Base-by-base conservation (phyloP, 768 basidiomycete species). In the Rhodotorula taiwanensis region DNA sequence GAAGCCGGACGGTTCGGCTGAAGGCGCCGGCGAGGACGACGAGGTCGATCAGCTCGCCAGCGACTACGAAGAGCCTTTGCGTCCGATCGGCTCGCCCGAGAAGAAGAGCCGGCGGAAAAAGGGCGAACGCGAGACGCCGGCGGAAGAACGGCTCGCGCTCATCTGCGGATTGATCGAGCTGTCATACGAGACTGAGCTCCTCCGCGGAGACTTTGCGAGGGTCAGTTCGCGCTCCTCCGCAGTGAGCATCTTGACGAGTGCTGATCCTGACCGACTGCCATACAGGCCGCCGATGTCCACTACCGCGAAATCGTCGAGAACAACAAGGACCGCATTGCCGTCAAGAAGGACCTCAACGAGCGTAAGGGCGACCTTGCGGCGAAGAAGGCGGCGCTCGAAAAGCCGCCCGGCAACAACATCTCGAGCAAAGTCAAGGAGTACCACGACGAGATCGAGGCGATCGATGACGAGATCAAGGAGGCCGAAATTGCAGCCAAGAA, bases 111-210 rank as follows among this genome's bases (percentile, higher is more conserved):
- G 42, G 27, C 36, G 58, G 50, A 50, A 27, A 20, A 58, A 47
- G 58, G 42, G 42, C 50, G 50, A 54, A 30, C 27, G 60, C 14
- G 52, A 61, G 48, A 49, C 53, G 47, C 25, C 48, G 2, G 53
- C 47, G 28, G 60, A 62, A 31, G 54, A 62, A 33, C 41, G 54
- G 30, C 48, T 62, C 25, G 54, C 60, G 20, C 23, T 62, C 36
- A 43, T 48, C n/a, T 55, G 60, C 28, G 52, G 44, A 9, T 34
- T 62, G 16, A 11, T 62, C 39, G 56, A 59, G 43, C 16, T 66
- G 47, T 42, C 64, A 25, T 31, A 42, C 21, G 11, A 21, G 21
- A 61, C 64, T 15, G 64, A 60, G 43, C 20, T 49, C 21, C 41
- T 62, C 21, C 28, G 60, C n/a, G 15, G 33, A 11, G 45, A 52